Base-by-base conservation (phyloP, 495 filamentous ascomycete species). In the Hypoxylon subgilvum region DNA sequence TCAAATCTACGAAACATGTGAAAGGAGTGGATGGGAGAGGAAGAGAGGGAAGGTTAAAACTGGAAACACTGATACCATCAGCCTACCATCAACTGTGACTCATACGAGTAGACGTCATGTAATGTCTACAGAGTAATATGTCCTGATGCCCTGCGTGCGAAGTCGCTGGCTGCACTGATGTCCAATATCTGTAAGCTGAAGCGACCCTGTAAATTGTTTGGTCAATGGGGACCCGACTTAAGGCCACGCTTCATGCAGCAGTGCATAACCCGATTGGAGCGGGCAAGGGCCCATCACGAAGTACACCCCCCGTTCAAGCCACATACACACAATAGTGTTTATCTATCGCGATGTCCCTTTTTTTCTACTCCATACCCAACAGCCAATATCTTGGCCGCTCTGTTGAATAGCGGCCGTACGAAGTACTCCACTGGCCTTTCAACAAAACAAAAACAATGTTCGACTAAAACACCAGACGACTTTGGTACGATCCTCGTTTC, bases 151-250 rank as follows among this genome's bases (percentile, higher is more conserved):
- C 64, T 75, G 69, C 63, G 71, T 58, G 54, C 40, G 64, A 50
- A 50, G 31, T 61, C 40, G 34, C 62, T 65, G 69, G 65, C 69
- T 76, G 74, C 74, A 74, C 70, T 76, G 74, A 76, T 76, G 74
- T 76, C 74, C 74, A 76, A 76, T 71, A 60, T 73, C 54, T 69
- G 61, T 63, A 57, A 68, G 61, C 66, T 71, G 67, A 70, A 65
- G 63, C 46, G 50, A 57, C 56, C 25, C 54, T 52, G 61, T 52
- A 52, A 59, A 56, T 66, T 68, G 67, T 39, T 57, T 72, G 70
- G 72, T 67, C 74, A 76, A 75, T 75, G 61, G 52, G 57, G 52
- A 64, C 61, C 51, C 46, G 41, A 23, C 46, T 52, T 46, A 46
- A 57, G 58, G 59, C 65, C 54, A 62, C 41, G 61, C 61, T 63